Evolutionary conservation across 1,139 yeast species (phyloP), one percentile per base, ranked within the genome.

Genomic region (Saccharomyces hybrid): DNA sequence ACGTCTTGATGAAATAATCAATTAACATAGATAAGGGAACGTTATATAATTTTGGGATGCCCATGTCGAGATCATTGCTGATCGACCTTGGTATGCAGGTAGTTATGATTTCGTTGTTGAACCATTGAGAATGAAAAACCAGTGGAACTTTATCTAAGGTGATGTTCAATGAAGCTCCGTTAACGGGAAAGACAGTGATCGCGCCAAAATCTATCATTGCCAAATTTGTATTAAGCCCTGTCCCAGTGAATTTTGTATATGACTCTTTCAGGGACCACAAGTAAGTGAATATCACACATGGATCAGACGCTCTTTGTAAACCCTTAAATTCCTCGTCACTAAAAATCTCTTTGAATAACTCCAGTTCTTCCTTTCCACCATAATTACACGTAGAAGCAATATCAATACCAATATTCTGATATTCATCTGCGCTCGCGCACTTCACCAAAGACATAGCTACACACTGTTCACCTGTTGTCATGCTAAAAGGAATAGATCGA

Each of bases 221-320:
- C 55, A 84, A 68, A 47, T 83, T 82, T 16, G 77, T 71, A 57
- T 83, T 79, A 28, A 85, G 69, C 0, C 95, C 93, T 20, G 76
- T 69, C 0, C 93, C 93, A 4, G 78, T 59, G 26, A 75, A 76
- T 61, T 85, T 86, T 2, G 85, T 77, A 59, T 81, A 84, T 32
- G 87, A 80, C 64, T 86, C 95, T 63, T 86, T 86, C 53, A 85
- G 65, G 0, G 93, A 84, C 95, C 93, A 86, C 32, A 78, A 73
- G 52, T 80, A 81, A 31, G 83, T 80, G 64, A 78, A 82, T 2
- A 64, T 59, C 27, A 48, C 55, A 44, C 59, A 57, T 42, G 64
- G 62, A 1, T 13, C 47, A 44, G n/a, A 44, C 25, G 23, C 47
- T 34, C 9, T 29, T 32, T 53, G 26, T 23, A 84, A 58, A 20